Percentiles rank a stretch among this genome's conserved stretches.
phyloP scores from a whole-genome alignment of 345 rosid species.

The rapeseed (Brassica napus) region DNA sequence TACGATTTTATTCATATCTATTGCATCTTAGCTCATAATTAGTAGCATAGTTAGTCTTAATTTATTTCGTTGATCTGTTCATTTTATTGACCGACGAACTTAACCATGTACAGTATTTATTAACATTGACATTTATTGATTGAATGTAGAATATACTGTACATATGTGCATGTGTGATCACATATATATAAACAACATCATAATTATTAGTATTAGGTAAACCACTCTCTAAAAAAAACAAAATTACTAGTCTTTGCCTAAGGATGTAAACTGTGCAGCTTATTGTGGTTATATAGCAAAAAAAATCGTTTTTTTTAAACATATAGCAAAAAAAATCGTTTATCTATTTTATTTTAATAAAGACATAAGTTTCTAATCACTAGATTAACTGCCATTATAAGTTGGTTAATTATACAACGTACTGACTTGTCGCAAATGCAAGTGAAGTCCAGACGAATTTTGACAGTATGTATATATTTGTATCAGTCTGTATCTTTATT shows the following conservation, averaged over 20 bases:
- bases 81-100: conserved; percentile 23
- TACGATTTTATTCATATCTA: not conserved
- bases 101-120: not conserved
- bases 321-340: not conserved
- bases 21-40: conserved; percentile 8
- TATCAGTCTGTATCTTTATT: not conserved
- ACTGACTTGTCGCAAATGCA: conserved; percentile 12
- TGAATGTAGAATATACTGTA: not conserved
- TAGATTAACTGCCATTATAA: not conserved
- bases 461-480: conserved; percentile 1
- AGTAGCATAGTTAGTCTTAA: not conserved
- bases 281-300: not conserved
- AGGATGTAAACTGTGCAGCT: not conserved
- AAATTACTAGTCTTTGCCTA: not conserved
- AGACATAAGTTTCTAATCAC: not conserved
- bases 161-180: not conserved
- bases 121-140: conserved; percentile 6
- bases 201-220: not conserved
- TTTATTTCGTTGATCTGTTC: conserved; percentile 29
- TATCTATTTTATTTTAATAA: not conserved
- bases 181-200: not conserved
- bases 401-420: no score
- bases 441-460: conserved; percentile 12
- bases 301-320: no score
- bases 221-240: not conserved